Percentiles rank a stretch among this genome's conserved stretches.
Evolutionary conservation across 2,329 filamentous ascomycete species (phyloP).

Genomic region (Akanthomyces uredinophilus): DNA sequence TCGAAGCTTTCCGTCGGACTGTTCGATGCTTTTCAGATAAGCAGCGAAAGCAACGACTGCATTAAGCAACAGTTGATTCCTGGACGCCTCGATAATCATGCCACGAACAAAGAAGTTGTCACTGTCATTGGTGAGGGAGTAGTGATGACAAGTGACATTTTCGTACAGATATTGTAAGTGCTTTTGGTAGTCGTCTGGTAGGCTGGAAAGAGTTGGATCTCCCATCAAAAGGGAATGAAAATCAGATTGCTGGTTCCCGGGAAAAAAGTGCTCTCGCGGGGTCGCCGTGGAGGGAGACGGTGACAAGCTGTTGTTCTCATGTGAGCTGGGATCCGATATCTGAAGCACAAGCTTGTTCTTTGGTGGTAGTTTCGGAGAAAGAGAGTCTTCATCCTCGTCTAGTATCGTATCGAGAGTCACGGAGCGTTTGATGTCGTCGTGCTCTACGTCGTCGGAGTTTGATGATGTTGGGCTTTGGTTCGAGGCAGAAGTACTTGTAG

Average conservation of each 20-base stretch:
- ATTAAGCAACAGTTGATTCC: constrained; percentile 74
- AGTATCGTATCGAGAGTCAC: constrained; percentile 47
- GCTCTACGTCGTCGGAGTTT: constrained; percentile 43
- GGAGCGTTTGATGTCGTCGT: constrained; percentile 23
- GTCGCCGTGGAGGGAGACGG: constrained; percentile 44
- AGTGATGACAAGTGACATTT: constrained; percentile 76
- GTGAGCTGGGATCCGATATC: constrained; percentile 49
- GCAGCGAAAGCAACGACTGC: constrained; percentile 84
- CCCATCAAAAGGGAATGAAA: constrained; percentile 13
- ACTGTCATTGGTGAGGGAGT: constrained; percentile 67
- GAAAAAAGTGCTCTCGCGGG: background rate
- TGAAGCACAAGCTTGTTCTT: constrained; percentile 37
- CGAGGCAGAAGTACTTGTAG: constrained; percentile 32
- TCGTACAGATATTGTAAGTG: constrained; percentile 76
- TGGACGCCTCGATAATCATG: constrained; percentile 66
- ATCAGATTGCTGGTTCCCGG: constrained; percentile 20
- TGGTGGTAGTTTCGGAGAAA: constrained; percentile 19
- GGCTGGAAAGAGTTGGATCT: constrained; percentile 47
- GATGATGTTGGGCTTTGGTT: constrained; percentile 48
- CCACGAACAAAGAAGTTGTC: constrained; percentile 68
- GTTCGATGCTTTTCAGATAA: constrained; percentile 72
- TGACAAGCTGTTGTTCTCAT: constrained; percentile 47
- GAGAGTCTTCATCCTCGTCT: constrained; percentile 46
- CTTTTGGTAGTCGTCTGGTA: constrained; percentile 66
- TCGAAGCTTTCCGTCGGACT: constrained; percentile 66